Conservation (phyloP, 2,329 filamentous ascomycete genomes). For the Lachnellula cervina region DNA sequence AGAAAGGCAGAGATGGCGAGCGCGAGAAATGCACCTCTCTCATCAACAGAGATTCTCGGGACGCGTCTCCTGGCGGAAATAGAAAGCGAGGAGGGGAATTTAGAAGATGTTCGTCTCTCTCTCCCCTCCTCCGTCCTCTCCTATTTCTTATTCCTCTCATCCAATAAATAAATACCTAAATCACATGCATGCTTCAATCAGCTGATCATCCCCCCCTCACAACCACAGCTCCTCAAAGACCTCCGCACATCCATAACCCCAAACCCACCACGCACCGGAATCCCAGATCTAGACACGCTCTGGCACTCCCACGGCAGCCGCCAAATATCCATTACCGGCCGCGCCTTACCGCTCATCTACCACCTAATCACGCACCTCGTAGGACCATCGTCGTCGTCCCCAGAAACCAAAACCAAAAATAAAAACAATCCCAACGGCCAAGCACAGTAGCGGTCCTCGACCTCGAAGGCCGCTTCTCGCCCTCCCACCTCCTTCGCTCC, state of each 20-base stretch:
- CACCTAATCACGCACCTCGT: slow-evolving; percentile 48
- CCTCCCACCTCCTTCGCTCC: slow-evolving; percentile 27
- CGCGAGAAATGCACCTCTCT: slow-evolving; percentile 9
- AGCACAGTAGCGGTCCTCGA: slow-evolving; percentile 48
- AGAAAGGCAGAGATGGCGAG: not conserved
- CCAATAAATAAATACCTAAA: not conserved
- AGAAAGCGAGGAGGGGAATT: slow-evolving; percentile 45
- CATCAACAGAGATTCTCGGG: slow-evolving; percentile 35
- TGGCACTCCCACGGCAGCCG: slow-evolving; percentile 44
- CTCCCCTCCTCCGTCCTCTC: slow-evolving; percentile 1
- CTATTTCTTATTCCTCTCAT: too few relatives aligned
- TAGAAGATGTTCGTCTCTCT: slow-evolving; percentile 50
- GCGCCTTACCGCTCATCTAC: slow-evolving; percentile 52
- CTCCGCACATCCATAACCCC: slow-evolving; percentile 6
- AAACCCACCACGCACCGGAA: slow-evolving; percentile 15
- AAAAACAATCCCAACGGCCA: too few relatives aligned
- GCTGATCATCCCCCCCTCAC: slow-evolving; percentile 4
- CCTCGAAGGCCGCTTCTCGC: slow-evolving; percentile 50
- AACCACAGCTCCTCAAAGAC: slow-evolving; percentile 15
- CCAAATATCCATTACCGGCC: slow-evolving; percentile 45
- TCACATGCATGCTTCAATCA: slow-evolving; percentile 12
- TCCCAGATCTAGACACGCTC: slow-evolving; percentile 45
- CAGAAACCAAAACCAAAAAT: slow-evolving; percentile 14
- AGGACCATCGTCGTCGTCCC: too few relatives aligned
- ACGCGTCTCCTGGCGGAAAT: slow-evolving; percentile 49